Evolutionary conservation across 208 protist genomes (phyloP), one percentile per base, ranked within the genome.

Genomic region (Herpetomonas samuelpessoai): DNA sequence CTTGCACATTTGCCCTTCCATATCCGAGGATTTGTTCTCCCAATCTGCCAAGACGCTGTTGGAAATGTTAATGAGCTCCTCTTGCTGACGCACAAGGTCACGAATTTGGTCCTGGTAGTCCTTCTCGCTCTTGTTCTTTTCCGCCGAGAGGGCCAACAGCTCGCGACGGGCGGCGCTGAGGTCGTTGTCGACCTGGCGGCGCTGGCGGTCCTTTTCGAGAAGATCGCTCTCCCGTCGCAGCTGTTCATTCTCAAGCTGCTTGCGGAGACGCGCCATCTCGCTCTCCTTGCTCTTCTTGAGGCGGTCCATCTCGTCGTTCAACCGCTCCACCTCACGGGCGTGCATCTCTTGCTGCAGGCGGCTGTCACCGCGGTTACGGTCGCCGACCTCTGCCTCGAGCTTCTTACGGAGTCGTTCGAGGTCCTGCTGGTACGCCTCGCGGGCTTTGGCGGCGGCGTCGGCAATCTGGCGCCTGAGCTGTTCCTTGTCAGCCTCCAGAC

Each of bases 31-130:
- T 55, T 83, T 87, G 58, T 63, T 80, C 29, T 90, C 80, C 80
- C 76, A 91, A 51, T 83, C 79, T 3, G 53, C 59, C 21, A 93
- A 54, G 12, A 93, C 72, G 18, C 66, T 45, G 62, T 77, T 85
- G 56, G 74, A 80, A 19, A 80, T 67, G 29, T 27, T 38, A 10
- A 83, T 65, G 41, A 88, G 68, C 56, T 78, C 60, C 21, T 91
- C 86, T 62, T 90, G 81, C 64, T 84, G 78, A 29, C 70, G 24
- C 46, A 81, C 67, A 46, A 93, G 39, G 27, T 66, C 65, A 12
- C 77, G 67, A 19, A 93, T 76, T 46, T 90, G 83, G n/a, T 73
- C 66, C 38, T 86, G 76, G 38, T 83, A 80, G 56, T 86, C 67
- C 22, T 70, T 68, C 56, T 88, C 79, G 58, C 78, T 65, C 48